Evolutionary conservation across 768 basidiomycete species (phyloP), one percentile per base, ranked within the genome.

Genomic region (Mycena rosella): DNA sequence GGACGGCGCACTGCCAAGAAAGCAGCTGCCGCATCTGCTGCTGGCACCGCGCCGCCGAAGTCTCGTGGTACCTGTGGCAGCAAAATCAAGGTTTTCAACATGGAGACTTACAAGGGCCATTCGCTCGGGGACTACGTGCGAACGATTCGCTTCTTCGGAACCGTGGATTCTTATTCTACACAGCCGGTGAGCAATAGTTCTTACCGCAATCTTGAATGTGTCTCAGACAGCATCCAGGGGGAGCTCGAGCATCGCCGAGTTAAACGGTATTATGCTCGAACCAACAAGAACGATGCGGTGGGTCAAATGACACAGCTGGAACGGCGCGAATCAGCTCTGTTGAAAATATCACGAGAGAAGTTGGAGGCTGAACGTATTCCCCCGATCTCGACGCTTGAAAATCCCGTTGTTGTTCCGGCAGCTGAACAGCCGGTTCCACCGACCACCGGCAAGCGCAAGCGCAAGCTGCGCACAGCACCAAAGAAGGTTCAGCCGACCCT

Each of bases 101-200:
- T 83, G 2, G 13, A 30, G 0, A 81, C 77, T 0, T 77, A 76
- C 57, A 84, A 84, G 61, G 4, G 77, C 0, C 83, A 83, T 63
- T 68, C 76, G 0, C 67, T 84, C 0, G 80, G 79, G 0, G 74
- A 84, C 52, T 83, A 83, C 45, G 57, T 45, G 0, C 4, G 17
- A 0, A 69, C 70, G 0, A 82, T 84, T 10, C 24, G 45, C 1
- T 14, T 27, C 3, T 74, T 75, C 26, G 82, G 83, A 0, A 81
- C 81, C 2, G 79, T 77, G 0, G 81, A 84, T 34, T 77, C 76
- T 0, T 82, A 79, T 57, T 72, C 74, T 4, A 81, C 80, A 0
- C 75, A 79, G 32, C 67, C 69, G 2, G 82, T 82, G 62, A 2
- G 38, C 34, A 36, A 10, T 5, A 76, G 72, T 48, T 36, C 65